Base-by-base conservation (phyloP, 805 yeast species). In the Candida silvatica region DNA sequence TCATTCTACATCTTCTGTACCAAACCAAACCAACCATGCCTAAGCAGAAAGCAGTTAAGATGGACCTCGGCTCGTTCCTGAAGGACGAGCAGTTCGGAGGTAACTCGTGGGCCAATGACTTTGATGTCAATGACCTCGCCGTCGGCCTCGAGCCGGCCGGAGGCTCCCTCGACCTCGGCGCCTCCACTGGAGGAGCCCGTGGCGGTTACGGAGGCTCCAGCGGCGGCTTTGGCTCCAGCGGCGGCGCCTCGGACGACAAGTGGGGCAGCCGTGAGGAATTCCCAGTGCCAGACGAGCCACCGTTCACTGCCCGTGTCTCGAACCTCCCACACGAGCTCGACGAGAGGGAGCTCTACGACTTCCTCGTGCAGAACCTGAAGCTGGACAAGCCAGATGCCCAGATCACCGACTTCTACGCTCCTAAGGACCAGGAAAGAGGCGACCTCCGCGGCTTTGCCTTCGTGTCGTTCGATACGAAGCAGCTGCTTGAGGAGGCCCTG, bases 231-330 rank as follows among this genome's bases (percentile, higher is more conserved):
- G 7, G 11, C 12, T 7, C 11, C 7, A 8, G 7, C 24, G 20
- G 39, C 22, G 41, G 39, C 3, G 29, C 43, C 6, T 14, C 41
- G 6, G 28, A 28, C 17, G 6, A 29, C 38, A 37, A 20, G 22
- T 20, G 64, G 45, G 62, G 64, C 44, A 74, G 71, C 43, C 72
- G 84, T 60, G 68, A 65, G 25, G 88, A 80, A 54, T 81, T 64
- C 47, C 95, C 95, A 29, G 69, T 92, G 41, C 99, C 99, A 31
- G 90, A 86, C 49, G 70, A 64, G 35, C 87, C 97, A 15, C 99
- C 99, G 36, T 92, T 61, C 69, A 80, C 83, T 51, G 97, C 95
- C n/a, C 76, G 85, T 56, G 69, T 90, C 46, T 74, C 75, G 54
- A 87, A 88, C 63, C 73, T 92, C 53, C 85, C 95, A 40, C 88